These are phyloP conservation scores for Nidula niveotomentosa DNA, from an alignment of 1,284 basidiomycete genomes.

Conservation along the genomic window DNA sequence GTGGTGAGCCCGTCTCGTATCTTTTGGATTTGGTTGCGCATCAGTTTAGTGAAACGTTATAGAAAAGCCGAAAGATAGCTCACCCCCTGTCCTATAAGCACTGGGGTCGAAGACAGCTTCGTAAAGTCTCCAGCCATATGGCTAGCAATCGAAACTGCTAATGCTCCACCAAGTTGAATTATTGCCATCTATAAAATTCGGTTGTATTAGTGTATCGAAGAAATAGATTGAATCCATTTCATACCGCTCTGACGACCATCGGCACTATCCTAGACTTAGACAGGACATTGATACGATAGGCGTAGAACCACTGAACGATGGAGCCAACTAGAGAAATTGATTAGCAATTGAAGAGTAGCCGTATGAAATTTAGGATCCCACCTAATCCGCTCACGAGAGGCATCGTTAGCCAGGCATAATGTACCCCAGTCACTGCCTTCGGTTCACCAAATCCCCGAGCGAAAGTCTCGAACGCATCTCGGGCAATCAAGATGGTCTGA, in stretches of 20 bases:
- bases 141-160: background rate
- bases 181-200: slow-evolving; percentile 6
- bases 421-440: slow-evolving; percentile 5
- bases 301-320: slow-evolving; percentile 18
- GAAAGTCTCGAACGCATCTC: slow-evolving; percentile 19
- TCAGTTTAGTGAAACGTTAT: background rate
- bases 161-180: background rate
- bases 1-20: slow-evolving; percentile 4
- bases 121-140: background rate
- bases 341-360: background rate
- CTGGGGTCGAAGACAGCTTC: background rate
- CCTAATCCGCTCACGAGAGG: slow-evolving; percentile 21
- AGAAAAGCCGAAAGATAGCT: background rate
- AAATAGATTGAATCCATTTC: background rate
- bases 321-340: slow-evolving; percentile 9
- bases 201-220: background rate
- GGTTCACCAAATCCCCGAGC: slow-evolving; percentile 22
- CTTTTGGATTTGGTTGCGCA: background rate
- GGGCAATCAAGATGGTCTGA: slow-evolving; percentile 18
- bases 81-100: background rate
- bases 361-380: slow-evolving; percentile 3
- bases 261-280: slow-evolving; percentile 10
- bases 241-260: slow-evolving; percentile 11
- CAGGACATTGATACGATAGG: slow-evolving; percentile 16
- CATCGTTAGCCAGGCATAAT: slow-evolving; percentile 18